phyloP scores from a whole-genome alignment of 768 basidiomycete species.

The Dentipellis sp. region DNA sequence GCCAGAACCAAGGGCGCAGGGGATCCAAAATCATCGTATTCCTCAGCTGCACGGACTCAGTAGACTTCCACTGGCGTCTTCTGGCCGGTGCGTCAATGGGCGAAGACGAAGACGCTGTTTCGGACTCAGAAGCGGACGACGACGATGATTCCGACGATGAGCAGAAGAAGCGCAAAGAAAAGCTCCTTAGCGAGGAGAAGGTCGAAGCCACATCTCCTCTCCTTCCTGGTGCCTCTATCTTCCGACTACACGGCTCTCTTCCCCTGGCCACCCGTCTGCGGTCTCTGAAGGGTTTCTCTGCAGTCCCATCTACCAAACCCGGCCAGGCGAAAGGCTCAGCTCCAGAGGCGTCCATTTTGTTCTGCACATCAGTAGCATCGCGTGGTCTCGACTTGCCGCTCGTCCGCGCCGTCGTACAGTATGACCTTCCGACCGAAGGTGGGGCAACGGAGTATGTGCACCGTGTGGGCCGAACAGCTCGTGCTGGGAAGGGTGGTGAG shows the following conservation, averaged over 20 bases:
- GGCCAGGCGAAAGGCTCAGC: constrained; percentile 8
- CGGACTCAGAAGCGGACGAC: constrained; percentile 3
- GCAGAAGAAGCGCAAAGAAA: constrained; percentile 13
- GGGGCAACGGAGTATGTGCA: constrained; percentile 96
- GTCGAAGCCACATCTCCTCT: constrained; percentile 62
- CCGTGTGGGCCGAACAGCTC: constrained; percentile 93
- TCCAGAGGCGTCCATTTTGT: constrained; percentile 56
- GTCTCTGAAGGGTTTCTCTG: constrained; percentile 77
- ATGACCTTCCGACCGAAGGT: constrained; percentile 95
- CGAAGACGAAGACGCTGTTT: constrained; percentile 16
- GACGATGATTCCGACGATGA: constrained; percentile 17
- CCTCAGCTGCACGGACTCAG: constrained; percentile 94
- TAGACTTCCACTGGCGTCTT: constrained; percentile 92
- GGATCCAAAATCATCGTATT: constrained; percentile 86
- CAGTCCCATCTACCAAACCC: constrained; percentile 20
- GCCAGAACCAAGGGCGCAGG: constrained; percentile 42
- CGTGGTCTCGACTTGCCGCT: constrained; percentile 92
- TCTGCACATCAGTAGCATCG: constrained; percentile 98
- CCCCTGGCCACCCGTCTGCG: constrained; percentile 71
- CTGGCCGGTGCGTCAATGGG: constrained; percentile 69
- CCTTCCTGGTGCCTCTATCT: constrained; percentile 74
- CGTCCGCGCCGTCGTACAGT: constrained; percentile 92
- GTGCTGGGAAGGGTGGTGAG: constrained; percentile 91
- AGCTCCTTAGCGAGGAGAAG: constrained; percentile 16
- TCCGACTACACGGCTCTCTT: constrained; percentile 89